A percentile compares a stretch with the other conserved stretches of the same genome.
Conservation (phyloP, 805 yeast genomes). For the Starmerella etchellsii region DNA sequence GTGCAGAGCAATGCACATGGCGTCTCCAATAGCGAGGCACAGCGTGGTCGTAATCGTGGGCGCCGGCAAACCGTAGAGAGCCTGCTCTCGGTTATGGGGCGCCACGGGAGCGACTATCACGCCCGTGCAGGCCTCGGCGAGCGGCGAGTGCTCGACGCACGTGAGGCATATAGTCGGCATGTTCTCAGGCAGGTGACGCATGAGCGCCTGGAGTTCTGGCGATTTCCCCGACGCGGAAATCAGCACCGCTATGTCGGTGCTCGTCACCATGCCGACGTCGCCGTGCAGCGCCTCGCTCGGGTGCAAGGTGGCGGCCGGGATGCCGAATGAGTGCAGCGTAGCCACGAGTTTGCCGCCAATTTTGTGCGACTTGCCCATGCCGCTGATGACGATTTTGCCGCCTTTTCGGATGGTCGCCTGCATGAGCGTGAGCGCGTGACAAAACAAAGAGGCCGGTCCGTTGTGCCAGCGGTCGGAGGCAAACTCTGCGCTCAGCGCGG, state of each 20-base stretch:
- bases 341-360: conserved; percentile 70
- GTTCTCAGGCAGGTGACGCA: conserved; percentile 43
- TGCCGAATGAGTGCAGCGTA: conserved; percentile 66
- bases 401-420: conserved; percentile 33
- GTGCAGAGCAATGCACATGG: conserved; percentile 58
- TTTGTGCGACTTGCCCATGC: conserved; percentile 76
- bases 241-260: conserved; percentile 46
- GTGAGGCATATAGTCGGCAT: conserved; percentile 53
- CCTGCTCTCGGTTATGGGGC: conserved; percentile 40
- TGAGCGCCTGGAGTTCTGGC: conserved; percentile 49
- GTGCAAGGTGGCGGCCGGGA: conserved; percentile 55
- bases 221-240: conserved; percentile 76
- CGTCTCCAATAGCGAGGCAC: conserved; percentile 63
- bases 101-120: conserved; percentile 55
- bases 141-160: conserved; percentile 42
- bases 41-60: conserved; percentile 79
- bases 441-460: conserved; percentile 23
- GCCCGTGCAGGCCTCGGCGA: conserved; percentile 41
- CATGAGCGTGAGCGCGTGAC: conserved; percentile 24
- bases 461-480: conserved; percentile 3
- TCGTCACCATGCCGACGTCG: conserved; percentile 60
- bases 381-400: conserved; percentile 65
- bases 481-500: conserved; percentile 24
- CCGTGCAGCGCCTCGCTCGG: conserved; percentile 88
- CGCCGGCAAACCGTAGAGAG: conserved; percentile 67